phyloP scores from a whole-genome alignment of 1,284 basidiomycete species.

The Leccinum solheimii region DNA sequence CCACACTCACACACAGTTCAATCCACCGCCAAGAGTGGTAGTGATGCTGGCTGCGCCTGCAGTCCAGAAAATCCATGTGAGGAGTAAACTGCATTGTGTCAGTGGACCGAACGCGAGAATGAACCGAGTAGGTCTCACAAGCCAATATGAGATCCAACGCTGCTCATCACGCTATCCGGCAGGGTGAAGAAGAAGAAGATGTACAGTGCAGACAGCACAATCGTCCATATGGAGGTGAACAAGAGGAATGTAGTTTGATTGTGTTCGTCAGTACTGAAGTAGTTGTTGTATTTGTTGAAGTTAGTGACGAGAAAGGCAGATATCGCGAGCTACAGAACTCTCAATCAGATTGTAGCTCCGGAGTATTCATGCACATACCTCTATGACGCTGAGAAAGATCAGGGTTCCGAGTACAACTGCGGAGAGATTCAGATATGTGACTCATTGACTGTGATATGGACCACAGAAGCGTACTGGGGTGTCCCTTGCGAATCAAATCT shows the following conservation, averaged over 20 bases:
- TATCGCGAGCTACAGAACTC: conserved; percentile 51
- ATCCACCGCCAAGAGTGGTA: conserved; percentile 58
- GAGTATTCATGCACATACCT: conserved; percentile 17
- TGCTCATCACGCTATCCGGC: conserved; percentile 49
- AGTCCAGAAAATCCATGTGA: conserved; percentile 75
- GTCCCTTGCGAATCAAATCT: conserved; percentile 39
- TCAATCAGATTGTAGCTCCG: background rate
- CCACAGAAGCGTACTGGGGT: conserved; percentile 35
- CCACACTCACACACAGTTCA: conserved; percentile 60
- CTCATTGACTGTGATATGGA: background rate
- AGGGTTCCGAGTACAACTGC: conserved; percentile 32
- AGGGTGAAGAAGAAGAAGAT: conserved; percentile 54
- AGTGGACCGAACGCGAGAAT: conserved; percentile 1
- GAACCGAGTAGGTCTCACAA: conserved; percentile 48
- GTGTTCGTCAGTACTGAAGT: conserved; percentile 47
- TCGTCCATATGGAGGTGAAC: conserved; percentile 71
- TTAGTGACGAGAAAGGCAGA: conserved; percentile 65
- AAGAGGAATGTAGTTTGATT: conserved; percentile 66
- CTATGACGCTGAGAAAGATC: conserved; percentile 31
- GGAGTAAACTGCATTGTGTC: conserved; percentile 43
- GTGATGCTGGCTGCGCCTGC: conserved; percentile 70
- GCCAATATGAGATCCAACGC: conserved; percentile 59
- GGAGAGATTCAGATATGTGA: conserved; percentile 6
- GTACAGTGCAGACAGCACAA: conserved; percentile 54
- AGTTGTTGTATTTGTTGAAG: conserved; percentile 59